A percentile compares a stretch with the other conserved stretches of the same genome.
Evolutionary conservation across 1,139 yeast species (phyloP).

Genomic region (Blastobotrys proliferans): DNA sequence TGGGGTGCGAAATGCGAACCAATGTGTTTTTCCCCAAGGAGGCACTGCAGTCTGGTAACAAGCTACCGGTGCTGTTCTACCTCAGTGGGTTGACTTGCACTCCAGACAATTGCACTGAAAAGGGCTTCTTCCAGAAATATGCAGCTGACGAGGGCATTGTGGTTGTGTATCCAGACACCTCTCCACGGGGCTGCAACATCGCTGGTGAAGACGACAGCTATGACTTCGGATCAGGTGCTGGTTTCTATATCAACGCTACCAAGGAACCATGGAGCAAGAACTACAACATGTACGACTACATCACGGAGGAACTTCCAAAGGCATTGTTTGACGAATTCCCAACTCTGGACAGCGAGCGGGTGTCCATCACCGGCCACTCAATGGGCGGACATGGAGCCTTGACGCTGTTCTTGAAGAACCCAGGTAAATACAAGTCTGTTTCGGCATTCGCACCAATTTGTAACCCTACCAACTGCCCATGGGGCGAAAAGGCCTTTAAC

Average conservation of each 20-base stretch:
- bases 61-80: constrained; percentile 70
- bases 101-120: constrained; percentile 92
- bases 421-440: constrained; percentile 72
- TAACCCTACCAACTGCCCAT: constrained; percentile 70
- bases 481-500: constrained; percentile 84
- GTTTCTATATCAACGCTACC: constrained; percentile 86
- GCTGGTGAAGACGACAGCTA: constrained; percentile 79
- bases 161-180: constrained; percentile 90
- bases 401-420: constrained; percentile 67
- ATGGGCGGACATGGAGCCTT: constrained; percentile 98
- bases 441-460: constrained; percentile 90
- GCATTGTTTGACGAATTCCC: constrained; percentile 36
- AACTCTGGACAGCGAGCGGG: constrained; percentile 52
- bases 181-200: constrained; percentile 87
- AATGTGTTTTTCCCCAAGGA: constrained; percentile 75
- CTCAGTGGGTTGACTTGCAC: constrained; percentile 92
- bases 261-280: constrained; percentile 64
- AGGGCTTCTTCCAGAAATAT: constrained; percentile 80
- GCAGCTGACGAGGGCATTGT: constrained; percentile 84
- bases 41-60: constrained; percentile 31
- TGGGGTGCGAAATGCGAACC: constrained; percentile 75
- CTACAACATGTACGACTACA: constrained; percentile 83
- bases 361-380: constrained; percentile 87
- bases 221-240: constrained; percentile 96
- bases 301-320: constrained; percentile 66